Base-by-base conservation (phyloP, 495 filamentous ascomycete genomes). In the Filosporella fistucella region DNA sequence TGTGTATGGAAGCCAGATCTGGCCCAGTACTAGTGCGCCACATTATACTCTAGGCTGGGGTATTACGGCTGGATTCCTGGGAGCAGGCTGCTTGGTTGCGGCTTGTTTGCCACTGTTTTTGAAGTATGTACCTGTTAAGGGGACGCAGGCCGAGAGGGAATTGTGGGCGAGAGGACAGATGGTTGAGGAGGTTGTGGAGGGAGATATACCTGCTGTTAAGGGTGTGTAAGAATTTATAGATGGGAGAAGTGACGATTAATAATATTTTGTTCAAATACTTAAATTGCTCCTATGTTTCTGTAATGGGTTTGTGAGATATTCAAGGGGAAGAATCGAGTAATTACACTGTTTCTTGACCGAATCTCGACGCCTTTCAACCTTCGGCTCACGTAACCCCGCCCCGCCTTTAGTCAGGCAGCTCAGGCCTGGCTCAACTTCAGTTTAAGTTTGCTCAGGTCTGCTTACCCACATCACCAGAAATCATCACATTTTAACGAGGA, bases 1-100 rank as follows among this genome's bases (percentile, higher is more conserved):
- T 39, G 70, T 80, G 1, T 80, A 78, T 56, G 73, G 74, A 2
- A 54, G 51, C 10, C 53, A 58, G 11, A 48, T 67, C 5, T 67
- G 57, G 45, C 64, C 64, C 9, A 28, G 21, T 9, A 46, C 14
- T 1, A 29, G 17, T 28, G 43, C 43, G 12, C 43, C 43, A 16
- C 17, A 16, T 18, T 46, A 46, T 26, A 42, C 39, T 8, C 23
- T 29, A 10, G 39, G 39, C 2, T 42, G 35, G 35, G 35, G 35
- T 21, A 21, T 38, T 6, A 38, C 35, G n/a, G 35, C 35, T 4
- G 35, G 35, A 13, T 38, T 38, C 16, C n/a, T 38, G 35, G 35
- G 35, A 3, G 35, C 17, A 3, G 35, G 5, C 9, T 21, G 9
- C 10, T 38, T 16, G 20, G 16, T 38, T 20, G 35, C 35, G 10